Evolutionary conservation across 345 rosid species (phyloP), one percentile per base, ranked within the genome.

Genomic region (Syzygium aromaticum): DNA sequence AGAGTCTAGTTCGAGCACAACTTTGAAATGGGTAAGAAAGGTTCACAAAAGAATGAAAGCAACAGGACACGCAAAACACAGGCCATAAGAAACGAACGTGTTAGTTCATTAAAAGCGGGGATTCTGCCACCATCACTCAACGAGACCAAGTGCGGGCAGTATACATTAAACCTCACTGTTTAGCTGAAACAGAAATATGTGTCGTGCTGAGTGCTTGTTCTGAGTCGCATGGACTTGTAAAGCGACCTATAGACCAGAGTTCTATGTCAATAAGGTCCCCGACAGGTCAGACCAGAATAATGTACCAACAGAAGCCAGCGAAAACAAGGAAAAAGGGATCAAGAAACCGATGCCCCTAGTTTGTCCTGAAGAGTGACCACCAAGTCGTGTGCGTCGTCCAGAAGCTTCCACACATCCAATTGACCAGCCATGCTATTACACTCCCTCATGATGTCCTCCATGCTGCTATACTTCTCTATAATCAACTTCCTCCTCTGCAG

Each of bases 371-470:
- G 93, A 49, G 91, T 92, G 84, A 93, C 98, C 64, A 97, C 98
- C 90, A 95, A 91, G 93, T 95, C 97, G 88, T 97, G 99, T 16
- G 99, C 97, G 92, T 96, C 98, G 38, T 97, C 99, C 38, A 97
- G 93, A 90, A 97, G 99, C 94, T 92, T 97, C 99, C 99, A 97
- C 30, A 97, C 98, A 89, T 95, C 98, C 83, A 97, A 91, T 63
- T 93, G 94, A 30, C 98, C 98, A 5, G 97, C 95, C 98, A 97
- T 95, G 92, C 96, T 93, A 86, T 96, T 97, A 92, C 99, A 97
- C 87, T 97, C 98, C 86, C 93, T 93, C 96, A 96, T 91, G 77
- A 97, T 97, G 93, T 97, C 99, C 88, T 97, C 99, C 95, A 96
- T 94, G 90, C 99, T 96, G 87, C 94, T 94, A 88, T 95, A 96